Evolutionary conservation across 169 alveolate species (phyloP), one percentile per base, ranked within the genome.

Genomic region (Cryptosporidium canis): DNA sequence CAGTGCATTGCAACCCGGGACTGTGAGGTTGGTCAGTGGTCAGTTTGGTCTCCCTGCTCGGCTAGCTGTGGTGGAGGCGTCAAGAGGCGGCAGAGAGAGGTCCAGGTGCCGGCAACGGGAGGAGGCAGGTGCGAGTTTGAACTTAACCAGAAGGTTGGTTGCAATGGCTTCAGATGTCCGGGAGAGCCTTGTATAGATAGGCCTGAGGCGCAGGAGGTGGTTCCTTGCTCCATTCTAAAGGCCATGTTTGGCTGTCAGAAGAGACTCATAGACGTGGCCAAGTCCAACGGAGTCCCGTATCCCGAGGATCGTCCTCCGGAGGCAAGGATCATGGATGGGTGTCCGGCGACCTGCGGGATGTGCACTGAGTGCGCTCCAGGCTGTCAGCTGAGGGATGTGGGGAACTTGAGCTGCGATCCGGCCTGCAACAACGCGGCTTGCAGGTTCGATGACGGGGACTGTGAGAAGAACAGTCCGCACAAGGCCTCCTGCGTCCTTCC

Each of bases 11-110:
- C 90, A 55, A 90, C 92, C 31, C 84, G 90, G 8, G 94, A 91
- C 72, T 92, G 94, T 51, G 83, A 61, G 41, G 91, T 84, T 56
- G 77, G 90, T 51, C 77, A 84, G 68, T 92, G 94, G 94, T 85
- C 92, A 8, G 90, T 64, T 56, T 92, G 93, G 93, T 68, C 90
- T 24, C 90, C 90, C 3, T 92, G 94, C 53, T 44, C 83, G 53
- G 91, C 91, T 12, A 61, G 90, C 33, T 92, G 94, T 45, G 94
- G 94, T 5, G 94, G 94, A 16, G 94, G 94, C 3, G 90, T 92
- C 2, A 92, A 92, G 31, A 58, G 77, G 33, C 83, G 94, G 5
- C 68, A 66, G 47, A 83, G 94, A 14, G 84, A 58, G 35, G 66
- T 91, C 3, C 85, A 87, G 66, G 83, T 84, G 4, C 63, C 77